Conservation (phyloP, 345 rosid genomes). For the Populus deltoides region DNA sequence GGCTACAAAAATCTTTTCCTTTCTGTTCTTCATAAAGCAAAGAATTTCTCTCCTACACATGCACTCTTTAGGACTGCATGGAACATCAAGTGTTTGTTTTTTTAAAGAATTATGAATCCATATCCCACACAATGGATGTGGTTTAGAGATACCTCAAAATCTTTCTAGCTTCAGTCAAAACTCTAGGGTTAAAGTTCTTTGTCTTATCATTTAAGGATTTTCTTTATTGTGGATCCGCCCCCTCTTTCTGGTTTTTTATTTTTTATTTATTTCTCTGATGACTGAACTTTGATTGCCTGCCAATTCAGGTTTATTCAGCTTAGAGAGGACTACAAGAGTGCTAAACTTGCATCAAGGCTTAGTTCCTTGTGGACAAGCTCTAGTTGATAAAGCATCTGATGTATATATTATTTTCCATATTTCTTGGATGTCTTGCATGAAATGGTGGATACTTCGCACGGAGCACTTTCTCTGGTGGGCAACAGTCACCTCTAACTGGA, state of each 20-base stretch:
- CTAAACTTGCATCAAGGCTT: constrained; percentile 83
- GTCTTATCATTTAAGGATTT: not conserved
- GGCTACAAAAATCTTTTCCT: not conserved
- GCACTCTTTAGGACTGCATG: not conserved
- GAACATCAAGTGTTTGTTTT: not conserved
- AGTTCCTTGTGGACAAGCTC: constrained; percentile 78
- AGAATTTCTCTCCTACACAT: not conserved
- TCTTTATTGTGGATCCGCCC: not conserved
- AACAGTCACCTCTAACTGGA: constrained; percentile 3
- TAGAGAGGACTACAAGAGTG: constrained; percentile 92
- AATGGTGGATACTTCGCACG: not conserved
- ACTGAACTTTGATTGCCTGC: not conserved
- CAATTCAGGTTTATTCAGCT: constrained; percentile 82
- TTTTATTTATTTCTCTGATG: not conserved
- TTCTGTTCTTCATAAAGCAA: not conserved
- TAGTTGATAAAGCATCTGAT: constrained; percentile 34
- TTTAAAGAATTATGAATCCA: not conserved
- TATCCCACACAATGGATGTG: not conserved
- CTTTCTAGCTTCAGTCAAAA: not conserved
- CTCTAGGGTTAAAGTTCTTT: not conserved
- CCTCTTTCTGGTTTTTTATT: no score
- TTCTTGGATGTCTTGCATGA: constrained; percentile 3
- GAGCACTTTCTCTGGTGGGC: not conserved
- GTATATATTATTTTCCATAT: not conserved
- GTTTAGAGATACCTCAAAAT: not conserved